Conservation (phyloP, 768 basidiomycete species). For the Kwoniella europaea region DNA sequence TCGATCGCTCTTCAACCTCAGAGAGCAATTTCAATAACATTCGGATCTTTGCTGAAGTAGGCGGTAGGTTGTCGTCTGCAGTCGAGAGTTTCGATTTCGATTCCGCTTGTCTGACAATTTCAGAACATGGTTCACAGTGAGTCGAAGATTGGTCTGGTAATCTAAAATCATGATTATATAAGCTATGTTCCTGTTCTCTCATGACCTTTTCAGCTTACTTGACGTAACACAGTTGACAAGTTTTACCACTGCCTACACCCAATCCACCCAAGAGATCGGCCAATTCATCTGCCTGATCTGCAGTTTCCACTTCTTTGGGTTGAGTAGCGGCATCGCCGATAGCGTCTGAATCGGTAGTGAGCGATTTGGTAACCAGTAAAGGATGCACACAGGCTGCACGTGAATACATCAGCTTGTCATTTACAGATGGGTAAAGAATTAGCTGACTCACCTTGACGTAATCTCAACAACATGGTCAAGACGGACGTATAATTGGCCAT, state of each 20-base stretch:
- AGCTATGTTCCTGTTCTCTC: constrained; percentile 2
- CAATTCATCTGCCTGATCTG: constrained; percentile 70
- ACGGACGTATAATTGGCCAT: constrained; percentile 59
- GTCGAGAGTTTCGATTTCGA: constrained; percentile 56
- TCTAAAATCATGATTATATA: constrained; percentile 19
- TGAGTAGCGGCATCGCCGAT: constrained; percentile 66
- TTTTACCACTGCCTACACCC: constrained; percentile 66
- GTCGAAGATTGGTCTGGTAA: constrained; percentile 55
- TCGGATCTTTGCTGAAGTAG: constrained; percentile 82
- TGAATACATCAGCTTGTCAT: neutral
- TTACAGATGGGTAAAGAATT: constrained; percentile 3
- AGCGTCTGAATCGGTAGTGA: constrained; percentile 71
- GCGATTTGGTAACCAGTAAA: constrained; percentile 72
- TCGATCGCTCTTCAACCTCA: constrained; percentile 67
- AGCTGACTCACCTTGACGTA: constrained; percentile 76
- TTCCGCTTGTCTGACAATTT: constrained; percentile 63
- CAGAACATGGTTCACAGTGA: constrained; percentile 68
- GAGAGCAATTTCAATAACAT: constrained; percentile 76
- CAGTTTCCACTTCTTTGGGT: constrained; percentile 65
- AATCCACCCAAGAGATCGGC: constrained; percentile 74
- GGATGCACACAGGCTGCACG: constrained; percentile 86
- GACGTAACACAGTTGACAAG: constrained; percentile 78
- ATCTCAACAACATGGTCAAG: constrained; percentile 65
- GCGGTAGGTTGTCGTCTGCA: constrained; percentile 63
- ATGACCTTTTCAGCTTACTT: constrained; percentile 60